Conservation (phyloP, 345 rosid genomes). For the Durio zibethinus region DNA sequence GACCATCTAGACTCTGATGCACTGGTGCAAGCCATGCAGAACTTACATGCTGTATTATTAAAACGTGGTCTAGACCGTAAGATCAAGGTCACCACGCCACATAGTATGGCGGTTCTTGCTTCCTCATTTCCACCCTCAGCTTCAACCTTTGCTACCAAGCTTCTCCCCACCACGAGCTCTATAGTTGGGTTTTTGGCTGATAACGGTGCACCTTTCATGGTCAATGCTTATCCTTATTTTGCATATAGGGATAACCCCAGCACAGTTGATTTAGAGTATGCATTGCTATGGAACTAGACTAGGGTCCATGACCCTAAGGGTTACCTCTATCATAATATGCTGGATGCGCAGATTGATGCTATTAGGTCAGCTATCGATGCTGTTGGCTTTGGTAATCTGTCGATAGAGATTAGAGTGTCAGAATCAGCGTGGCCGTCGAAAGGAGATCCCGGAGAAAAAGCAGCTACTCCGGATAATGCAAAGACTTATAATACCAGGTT, state of each 20-base stretch:
- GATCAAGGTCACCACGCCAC: conserved; percentile 62
- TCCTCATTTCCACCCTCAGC: conserved; percentile 62
- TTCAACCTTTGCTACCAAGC: conserved; percentile 45
- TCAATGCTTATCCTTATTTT: conserved; percentile 68
- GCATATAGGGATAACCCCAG: conserved; percentile 52
- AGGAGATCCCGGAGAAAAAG: conserved; percentile 41
- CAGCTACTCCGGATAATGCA: conserved; percentile 48
- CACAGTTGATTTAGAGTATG: conserved; percentile 47
- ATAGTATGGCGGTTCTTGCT: conserved; percentile 58
- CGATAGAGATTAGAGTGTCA: conserved; percentile 40
- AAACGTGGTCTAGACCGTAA: conserved; percentile 55
- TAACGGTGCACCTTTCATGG: conserved; percentile 54
- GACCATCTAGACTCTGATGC: conserved; percentile 39
- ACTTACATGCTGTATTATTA: conserved; percentile 45
- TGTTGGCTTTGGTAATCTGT: conserved; percentile 44
- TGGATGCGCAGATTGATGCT: conserved; percentile 67
- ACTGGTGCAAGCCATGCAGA: conserved; percentile 53
- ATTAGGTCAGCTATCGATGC: conserved; percentile 51
- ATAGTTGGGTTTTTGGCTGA: conserved; percentile 46
- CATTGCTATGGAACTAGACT: conserved; percentile 46
- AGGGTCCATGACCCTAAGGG: conserved; percentile 57
- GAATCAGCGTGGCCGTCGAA: conserved; percentile 72
- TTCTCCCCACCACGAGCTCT: conserved; percentile 50
- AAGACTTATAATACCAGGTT: conserved; percentile 54
- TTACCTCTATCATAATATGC: conserved; percentile 45